Evolutionary conservation across 345 rosid genomes (phyloP), one percentile per base, ranked within the genome.

Genomic region (Microthlaspi erraticum): DNA sequence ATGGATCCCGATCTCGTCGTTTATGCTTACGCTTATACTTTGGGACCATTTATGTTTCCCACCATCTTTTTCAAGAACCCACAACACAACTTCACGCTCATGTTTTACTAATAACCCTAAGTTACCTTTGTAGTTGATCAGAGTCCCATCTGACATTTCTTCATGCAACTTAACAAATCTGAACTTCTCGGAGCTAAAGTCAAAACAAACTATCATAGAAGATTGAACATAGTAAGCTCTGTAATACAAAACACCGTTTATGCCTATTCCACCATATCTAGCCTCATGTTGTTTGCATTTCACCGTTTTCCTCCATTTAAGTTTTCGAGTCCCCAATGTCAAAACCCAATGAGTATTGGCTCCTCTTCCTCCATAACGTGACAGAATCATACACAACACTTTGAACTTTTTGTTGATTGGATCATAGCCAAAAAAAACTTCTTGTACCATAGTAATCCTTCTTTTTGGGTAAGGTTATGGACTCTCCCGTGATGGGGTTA

Each of bases 221-320:
- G 1, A n/a, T 1, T 0, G 1, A 42, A 0, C 6, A 26, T 1
- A n/a, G 6, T 1, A 0, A 61, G 26, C 7, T 2, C 0, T 0
- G 52, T 44, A 44, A 44, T 61, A 44, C 33, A 63, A 63, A 46
- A 63, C 68, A 18, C 56, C 55, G 34, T 46, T 18, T 34, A 63
- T 46, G 56, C 56, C 46, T 33, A 19, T 46, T 63, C 0, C 5
- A 17, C 1, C 7, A 45, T 0, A 0, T 0, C 0, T 0, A 41
- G 29, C 0, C 17, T 1, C 4, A 48, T 9, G 6, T 14, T 42
- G 42, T 7, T 9, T 46, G 38, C 38, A 36, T 36, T 36, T 10
- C 38, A 36, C 12, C 0, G 29, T 11, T 4, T 0, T 63, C 10
- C 56, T 63, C 68, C 68, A 46, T 11, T 10, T 0, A 48, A 17